phyloP scores from a whole-genome alignment of 352 stramenopile species.

The Pythium diclinum region DNA sequence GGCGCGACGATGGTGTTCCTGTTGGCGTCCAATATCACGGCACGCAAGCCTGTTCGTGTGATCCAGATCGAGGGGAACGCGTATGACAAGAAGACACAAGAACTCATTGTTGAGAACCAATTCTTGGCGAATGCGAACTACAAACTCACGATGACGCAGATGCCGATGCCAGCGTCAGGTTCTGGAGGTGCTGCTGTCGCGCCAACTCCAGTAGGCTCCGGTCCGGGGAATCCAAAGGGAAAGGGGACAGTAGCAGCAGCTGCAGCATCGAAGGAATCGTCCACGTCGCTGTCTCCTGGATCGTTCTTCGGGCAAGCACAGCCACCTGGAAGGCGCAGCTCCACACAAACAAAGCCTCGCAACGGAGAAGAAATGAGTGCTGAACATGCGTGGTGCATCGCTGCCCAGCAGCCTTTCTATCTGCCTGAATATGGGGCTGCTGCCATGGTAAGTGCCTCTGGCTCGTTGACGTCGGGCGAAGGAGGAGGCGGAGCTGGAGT shows the following conservation, averaged over 20 bases:
- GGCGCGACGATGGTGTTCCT: conserved; percentile 90
- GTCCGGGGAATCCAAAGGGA: background rate
- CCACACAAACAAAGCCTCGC: conserved; percentile 24
- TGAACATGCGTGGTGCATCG: conserved; percentile 64
- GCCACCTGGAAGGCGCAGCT: conserved; percentile 7
- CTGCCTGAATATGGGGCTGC: conserved; percentile 43
- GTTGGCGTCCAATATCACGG: conserved; percentile 79
- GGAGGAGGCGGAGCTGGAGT: conserved; percentile 9
- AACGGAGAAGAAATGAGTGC: conserved; percentile 31
- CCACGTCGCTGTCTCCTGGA: background rate
- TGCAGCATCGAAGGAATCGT: conserved; percentile 5
- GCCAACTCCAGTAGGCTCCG: background rate
- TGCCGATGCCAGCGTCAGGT: conserved; percentile 9
- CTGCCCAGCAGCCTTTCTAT: conserved; percentile 67
- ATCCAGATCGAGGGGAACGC: conserved; percentile 72
- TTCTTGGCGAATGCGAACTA: conserved; percentile 73
- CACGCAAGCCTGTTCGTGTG: conserved; percentile 70
- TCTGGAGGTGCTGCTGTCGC: background rate
- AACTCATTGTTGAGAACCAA: conserved; percentile 87
- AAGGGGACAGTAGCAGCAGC: background rate
- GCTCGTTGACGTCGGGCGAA: conserved; percentile 3
- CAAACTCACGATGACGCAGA: conserved; percentile 71
- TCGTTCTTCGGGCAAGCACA: conserved; percentile 8
- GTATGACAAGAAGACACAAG: conserved; percentile 78
- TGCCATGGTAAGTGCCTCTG: conserved; percentile 6